Percentiles rank a stretch among this genome's conserved stretches.
phyloP scores from a whole-genome alignment of 441 rosid species.

The Hura crepitans region DNA sequence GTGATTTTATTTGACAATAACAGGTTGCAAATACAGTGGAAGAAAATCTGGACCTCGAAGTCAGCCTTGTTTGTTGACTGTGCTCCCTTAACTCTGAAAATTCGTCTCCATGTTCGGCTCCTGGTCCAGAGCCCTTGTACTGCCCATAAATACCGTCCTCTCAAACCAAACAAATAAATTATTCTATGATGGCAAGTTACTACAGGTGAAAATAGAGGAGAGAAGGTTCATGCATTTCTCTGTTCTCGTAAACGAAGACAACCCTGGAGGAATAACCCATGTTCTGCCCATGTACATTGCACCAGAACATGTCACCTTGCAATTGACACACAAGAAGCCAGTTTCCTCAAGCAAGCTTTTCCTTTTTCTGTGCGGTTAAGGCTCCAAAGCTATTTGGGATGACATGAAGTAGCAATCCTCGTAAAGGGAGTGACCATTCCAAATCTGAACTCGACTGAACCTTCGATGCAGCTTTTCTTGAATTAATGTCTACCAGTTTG shows the following conservation, averaged over 20 bases:
- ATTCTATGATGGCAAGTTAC: no score
- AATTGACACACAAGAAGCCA: conserved; percentile 52
- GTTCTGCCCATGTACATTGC: conserved; percentile 59
- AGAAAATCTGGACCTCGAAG: conserved; percentile 23
- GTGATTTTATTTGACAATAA: not conserved
- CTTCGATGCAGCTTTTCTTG: conserved; percentile 46
- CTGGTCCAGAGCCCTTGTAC: conserved; percentile 50
- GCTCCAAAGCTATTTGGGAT: conserved; percentile 43
- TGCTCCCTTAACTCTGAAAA: conserved; percentile 56
- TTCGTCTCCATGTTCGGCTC: conserved; percentile 37
- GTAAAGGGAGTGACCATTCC: conserved; percentile 47
- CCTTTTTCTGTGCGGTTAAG: conserved; percentile 50
- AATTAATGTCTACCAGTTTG: conserved; percentile 51
- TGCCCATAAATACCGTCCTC: conserved; percentile 57
- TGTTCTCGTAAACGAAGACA: conserved; percentile 44
- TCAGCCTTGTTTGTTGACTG: conserved; percentile 33
- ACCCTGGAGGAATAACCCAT: conserved; percentile 62
- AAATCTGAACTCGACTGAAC: conserved; percentile 49
- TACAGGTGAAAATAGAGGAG: not conserved
- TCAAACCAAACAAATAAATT: not conserved
- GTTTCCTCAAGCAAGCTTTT: conserved; percentile 50
- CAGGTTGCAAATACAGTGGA: not conserved
- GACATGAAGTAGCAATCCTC: conserved; percentile 48
- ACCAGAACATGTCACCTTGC: conserved; percentile 57
- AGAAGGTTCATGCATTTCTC: conserved; percentile 33